A percentile compares a stretch with the other conserved stretches of the same genome.
Conservation (phyloP, 169 alveolate species). For the Condylostoma magnum region DNA sequence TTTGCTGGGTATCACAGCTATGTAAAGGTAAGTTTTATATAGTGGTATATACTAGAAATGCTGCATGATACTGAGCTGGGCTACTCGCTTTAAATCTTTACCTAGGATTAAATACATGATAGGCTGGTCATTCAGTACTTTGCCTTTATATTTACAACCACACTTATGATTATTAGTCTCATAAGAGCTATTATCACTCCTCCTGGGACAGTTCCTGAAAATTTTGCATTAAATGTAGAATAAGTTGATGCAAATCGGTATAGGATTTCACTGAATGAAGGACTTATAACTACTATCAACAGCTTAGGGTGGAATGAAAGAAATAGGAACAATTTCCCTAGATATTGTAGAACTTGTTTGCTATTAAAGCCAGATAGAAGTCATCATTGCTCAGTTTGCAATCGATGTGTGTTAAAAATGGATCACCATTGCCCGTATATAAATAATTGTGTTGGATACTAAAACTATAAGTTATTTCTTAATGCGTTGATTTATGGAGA, state of each 20-base stretch:
- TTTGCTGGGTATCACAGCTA: neutral
- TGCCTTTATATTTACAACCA: neutral
- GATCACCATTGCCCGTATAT: constrained; percentile 92
- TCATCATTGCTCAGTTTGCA: constrained; percentile 87
- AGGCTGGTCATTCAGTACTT: neutral
- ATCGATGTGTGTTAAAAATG: constrained; percentile 82
- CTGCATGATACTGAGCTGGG: neutral
- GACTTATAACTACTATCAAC: neutral
- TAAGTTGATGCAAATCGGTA: neutral
- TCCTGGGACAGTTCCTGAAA: constrained; percentile 7
- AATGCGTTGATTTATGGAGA: constrained; percentile 78
- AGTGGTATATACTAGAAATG: constrained; percentile 17
- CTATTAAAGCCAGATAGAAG: constrained; percentile 93
- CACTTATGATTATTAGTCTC: neutral
- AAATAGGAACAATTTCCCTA: constrained; percentile 19
- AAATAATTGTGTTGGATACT: constrained; percentile 86
- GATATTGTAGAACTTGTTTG: constrained; percentile 96
- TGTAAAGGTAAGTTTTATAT: too few relatives aligned
- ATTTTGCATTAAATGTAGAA: neutral
- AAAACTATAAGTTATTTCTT: constrained; percentile 61
- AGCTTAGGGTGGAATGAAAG: neutral
- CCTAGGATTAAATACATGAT: neutral
- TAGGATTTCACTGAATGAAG: neutral
- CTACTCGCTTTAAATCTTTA: neutral
- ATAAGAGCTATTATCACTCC: neutral